Conservation (phyloP, 2,329 filamentous ascomycete species). For the Fusarium sp. region DNA sequence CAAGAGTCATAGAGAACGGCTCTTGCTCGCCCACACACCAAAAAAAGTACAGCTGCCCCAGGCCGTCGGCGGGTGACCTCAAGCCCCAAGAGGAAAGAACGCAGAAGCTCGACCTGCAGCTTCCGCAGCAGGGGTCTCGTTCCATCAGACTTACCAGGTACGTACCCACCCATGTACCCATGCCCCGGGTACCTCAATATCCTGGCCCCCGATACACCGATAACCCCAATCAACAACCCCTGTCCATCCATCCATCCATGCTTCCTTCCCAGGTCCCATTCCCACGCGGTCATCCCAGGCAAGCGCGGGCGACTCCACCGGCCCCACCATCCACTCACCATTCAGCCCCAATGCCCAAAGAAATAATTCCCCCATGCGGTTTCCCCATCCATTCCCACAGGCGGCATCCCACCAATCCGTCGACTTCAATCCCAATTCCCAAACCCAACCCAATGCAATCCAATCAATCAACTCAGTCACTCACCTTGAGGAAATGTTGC, state of each 20-base stretch:
- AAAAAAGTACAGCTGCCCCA: conserved; percentile 16
- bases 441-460: conserved; percentile 14
- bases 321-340: conserved; percentile 33
- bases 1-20: conserved; percentile 15
- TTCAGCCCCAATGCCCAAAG: conserved; percentile 42
- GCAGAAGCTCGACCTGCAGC: conserved; percentile 36
- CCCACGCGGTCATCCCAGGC: conserved; percentile 41
- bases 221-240: conserved; percentile 21
- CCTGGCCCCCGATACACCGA: conserved; percentile 40
- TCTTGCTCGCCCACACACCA: conserved; percentile 20
- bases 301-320: neutral
- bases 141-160: conserved; percentile 31
- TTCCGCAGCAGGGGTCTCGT: conserved; percentile 33
- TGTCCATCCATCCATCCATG: conserved; percentile 4
- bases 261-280: conserved; percentile 34
- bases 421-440: neutral
- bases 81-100: conserved; percentile 39
- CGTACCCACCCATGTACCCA: conserved; percentile 16
- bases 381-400: conserved; percentile 37
- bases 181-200: conserved; percentile 24
- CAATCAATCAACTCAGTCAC: neutral
- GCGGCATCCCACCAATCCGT: conserved; percentile 2
- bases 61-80: conserved; percentile 20
- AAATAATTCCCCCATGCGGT: conserved; percentile 38
- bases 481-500: conserved; percentile 15